phyloP scores from a whole-genome alignment of 192 early-diverging fungal species.

The Backusella luteola region DNA sequence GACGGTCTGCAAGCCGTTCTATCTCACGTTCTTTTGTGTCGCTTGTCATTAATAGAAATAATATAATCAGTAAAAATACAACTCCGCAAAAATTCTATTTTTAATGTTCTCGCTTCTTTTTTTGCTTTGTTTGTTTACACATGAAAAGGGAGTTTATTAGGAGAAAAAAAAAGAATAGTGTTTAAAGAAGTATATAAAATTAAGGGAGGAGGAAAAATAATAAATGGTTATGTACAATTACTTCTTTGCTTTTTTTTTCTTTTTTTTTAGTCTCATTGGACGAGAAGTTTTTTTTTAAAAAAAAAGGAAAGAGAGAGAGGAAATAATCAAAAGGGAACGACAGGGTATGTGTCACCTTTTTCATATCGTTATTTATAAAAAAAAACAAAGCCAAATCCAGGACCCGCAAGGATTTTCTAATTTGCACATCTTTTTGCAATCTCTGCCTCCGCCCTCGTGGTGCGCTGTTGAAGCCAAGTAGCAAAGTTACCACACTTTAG shows the following conservation, averaged over 20 bases:
- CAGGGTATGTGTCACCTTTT: background rate
- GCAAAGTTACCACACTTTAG: conserved; percentile 95
- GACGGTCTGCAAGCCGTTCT: background rate
- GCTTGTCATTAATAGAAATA: background rate
- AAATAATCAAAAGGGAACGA: background rate
- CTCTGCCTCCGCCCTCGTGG: conserved; percentile 76
- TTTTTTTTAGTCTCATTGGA: no score
- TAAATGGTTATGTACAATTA: no score
- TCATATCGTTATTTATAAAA: background rate
- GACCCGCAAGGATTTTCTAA: conserved; percentile 4
- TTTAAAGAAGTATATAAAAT: background rate
- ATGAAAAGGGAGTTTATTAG: background rate
- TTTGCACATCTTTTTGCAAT: conserved; percentile 41
- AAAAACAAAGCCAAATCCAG: background rate
- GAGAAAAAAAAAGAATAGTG: background rate
- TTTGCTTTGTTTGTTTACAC: background rate
- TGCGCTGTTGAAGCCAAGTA: conserved; percentile 86
- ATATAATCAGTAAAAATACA: background rate
- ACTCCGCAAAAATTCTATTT: background rate
- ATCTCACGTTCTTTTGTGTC: conserved; percentile 1
- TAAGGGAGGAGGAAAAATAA: background rate
- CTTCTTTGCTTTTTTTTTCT: no score
- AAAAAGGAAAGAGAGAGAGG: background rate
- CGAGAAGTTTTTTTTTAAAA: no score
- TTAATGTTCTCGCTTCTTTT: background rate